Evolutionary conservation across 345 rosid genomes (phyloP).

Genomic region (Brassica juncea): DNA sequence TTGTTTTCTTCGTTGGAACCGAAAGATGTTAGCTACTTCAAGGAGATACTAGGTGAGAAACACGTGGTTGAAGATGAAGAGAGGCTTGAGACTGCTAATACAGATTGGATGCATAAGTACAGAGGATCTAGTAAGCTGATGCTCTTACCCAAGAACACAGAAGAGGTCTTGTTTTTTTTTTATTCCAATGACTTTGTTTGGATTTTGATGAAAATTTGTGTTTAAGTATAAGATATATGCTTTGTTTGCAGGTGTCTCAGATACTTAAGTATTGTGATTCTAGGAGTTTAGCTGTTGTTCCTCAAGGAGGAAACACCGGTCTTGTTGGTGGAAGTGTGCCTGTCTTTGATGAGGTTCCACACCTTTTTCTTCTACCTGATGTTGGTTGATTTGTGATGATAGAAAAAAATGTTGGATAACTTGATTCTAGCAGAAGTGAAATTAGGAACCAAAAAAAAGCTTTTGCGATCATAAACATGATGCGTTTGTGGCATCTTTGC

Average conservation of each 20-base stretch:
- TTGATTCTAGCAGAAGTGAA: not conserved
- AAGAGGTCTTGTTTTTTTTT: constrained; percentile 52
- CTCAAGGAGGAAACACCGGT: constrained; percentile 97
- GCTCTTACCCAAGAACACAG: constrained; percentile 71
- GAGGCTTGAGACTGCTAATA: constrained; percentile 64
- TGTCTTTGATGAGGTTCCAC: constrained; percentile 87
- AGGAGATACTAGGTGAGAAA: constrained; percentile 65
- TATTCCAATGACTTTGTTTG: not conserved
- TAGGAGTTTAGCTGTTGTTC: constrained; percentile 86
- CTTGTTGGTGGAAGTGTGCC: constrained; percentile 99
- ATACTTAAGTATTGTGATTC: constrained; percentile 81
- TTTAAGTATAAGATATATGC: too few relatives aligned
- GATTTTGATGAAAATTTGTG: not conserved
- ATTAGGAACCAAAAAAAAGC: not conserved
- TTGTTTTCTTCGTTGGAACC: constrained; percentile 64
- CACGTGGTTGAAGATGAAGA: constrained; percentile 80
- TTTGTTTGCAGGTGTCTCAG: constrained; percentile 66
- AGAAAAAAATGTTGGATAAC: not conserved
- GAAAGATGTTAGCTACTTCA: constrained; percentile 68
- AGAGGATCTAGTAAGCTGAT: constrained; percentile 81
- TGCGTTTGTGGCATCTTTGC: constrained; percentile 22
- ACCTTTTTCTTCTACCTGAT: not conserved
- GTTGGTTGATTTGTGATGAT: constrained; percentile 1
- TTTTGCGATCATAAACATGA: not conserved
- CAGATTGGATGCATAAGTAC: constrained; percentile 94